Percentiles rank a stretch among this genome's conserved stretches.
phyloP scores from a whole-genome alignment of 495 filamentous ascomycete species.

The Hypomontagnella monticulosa region DNA sequence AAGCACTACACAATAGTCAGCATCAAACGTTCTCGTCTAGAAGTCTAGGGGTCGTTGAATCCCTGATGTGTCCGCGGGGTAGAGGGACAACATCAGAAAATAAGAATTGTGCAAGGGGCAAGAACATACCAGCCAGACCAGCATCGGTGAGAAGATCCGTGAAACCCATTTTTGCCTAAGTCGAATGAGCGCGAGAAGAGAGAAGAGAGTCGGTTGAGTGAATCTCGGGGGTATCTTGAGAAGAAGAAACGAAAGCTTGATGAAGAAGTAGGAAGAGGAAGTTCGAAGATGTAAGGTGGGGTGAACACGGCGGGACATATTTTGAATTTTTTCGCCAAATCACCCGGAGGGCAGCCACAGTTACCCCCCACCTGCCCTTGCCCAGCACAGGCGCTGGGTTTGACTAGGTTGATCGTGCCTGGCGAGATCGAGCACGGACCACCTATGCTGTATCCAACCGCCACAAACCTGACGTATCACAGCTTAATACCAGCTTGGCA shows the following conservation, averaged over 20 bases:
- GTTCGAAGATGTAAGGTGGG: constrained; percentile 44
- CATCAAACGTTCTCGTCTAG: not conserved
- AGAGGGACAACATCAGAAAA: too few relatives aligned
- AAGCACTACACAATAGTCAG: constrained; percentile 70
- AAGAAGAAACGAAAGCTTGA: constrained; percentile 39
- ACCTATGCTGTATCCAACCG: not conserved
- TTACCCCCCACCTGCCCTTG: constrained; percentile 16
- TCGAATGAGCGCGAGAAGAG: constrained; percentile 27
- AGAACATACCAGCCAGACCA: constrained; percentile 77
- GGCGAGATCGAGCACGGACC: not conserved
- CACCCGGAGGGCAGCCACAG: constrained; percentile 36
- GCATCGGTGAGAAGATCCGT: constrained; percentile 87
- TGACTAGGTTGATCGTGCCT: too few relatives aligned
- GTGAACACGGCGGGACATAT: constrained; percentile 40
- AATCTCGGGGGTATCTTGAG: constrained; percentile 42
- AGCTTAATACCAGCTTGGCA: too few relatives aligned
- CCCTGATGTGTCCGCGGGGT: too few relatives aligned
- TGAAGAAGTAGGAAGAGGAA: constrained; percentile 30
- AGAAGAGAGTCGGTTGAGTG: constrained; percentile 31
- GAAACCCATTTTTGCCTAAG: constrained; percentile 80
- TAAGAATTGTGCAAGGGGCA: not conserved
- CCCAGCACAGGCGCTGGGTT: too few relatives aligned
- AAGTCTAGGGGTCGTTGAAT: too few relatives aligned
- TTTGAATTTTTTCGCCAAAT: constrained; percentile 41
- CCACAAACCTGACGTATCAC: too few relatives aligned